Base-by-base conservation (phyloP, 2,329 filamentous ascomycete genomes). In the Colletotrichum spaethianum region DNA sequence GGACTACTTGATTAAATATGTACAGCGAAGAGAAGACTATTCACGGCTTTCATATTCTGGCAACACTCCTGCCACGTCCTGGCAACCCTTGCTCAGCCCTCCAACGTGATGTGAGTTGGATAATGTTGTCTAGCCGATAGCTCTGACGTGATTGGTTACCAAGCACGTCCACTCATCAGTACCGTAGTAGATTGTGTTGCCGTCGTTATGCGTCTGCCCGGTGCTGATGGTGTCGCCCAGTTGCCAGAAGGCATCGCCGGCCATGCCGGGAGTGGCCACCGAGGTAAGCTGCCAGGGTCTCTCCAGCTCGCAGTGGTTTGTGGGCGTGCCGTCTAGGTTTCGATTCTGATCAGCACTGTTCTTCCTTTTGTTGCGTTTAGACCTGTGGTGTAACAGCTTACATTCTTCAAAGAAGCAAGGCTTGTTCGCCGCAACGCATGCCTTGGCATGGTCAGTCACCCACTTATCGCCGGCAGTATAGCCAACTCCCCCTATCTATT, bases 111-210 rank as follows among this genome's bases (percentile, higher is more conserved):
- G 28, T 31, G 18, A 55, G 38, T 5, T 8, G 14, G n/a, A 3
- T 14, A 23, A 18, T 6, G 14, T 6, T 1, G 1, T 36, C 62
- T 67, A 74, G 18, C 71, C 61, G 23, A 72, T 72, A 4, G 64
- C 60, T 3, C 65, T 70, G 20, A 86, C 79, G 73, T 87, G 84
- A 56, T 87, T 78, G 8, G 81, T 83, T 33, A 86, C 82, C 69
- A 87, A 74, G 73, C 85, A 87, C 16, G 80, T 79, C 77, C 82
- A 86, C 28, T 85, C 81, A 16, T 77, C 77, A 23, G 79, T 82
- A 26, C 80, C 81, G 38, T 81, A 83, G 75, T 84, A 86, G 70
- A 87, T 82, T 16, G 85, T 86, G 63, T 83, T 81, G n/a, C 81
- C 82, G 60, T 87, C 85, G 64, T 85, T 79, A 57, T 80, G 78